A percentile compares a stretch with the other conserved stretches of the same genome.
These are phyloP conservation scores for Yarrowia sp. DNA, from an alignment of 805 yeast genomes.

Conservation along the genomic window DNA sequence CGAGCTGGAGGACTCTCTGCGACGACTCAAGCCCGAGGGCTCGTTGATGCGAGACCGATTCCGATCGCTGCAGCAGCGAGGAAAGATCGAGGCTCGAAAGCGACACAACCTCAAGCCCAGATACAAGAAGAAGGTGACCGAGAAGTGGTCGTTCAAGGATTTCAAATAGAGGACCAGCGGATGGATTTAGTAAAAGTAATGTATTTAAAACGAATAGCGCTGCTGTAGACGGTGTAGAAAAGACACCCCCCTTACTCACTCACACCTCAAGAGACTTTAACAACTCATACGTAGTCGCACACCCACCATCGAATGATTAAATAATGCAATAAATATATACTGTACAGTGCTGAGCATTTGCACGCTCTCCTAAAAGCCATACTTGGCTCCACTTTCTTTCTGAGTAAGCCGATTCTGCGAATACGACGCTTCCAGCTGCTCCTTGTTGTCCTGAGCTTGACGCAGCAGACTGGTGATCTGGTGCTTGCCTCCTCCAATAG, in stretches of 20 bases:
- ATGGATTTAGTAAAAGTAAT: slow-evolving; percentile 2
- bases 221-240: no score
- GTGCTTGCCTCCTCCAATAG: slow-evolving; percentile 49
- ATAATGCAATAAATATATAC: slow-evolving; percentile 12
- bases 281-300: no score
- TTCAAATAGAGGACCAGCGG: slow-evolving; percentile 50
- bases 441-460: slow-evolving; percentile 49
- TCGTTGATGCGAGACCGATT: slow-evolving; percentile 81
- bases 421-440: slow-evolving; percentile 49
- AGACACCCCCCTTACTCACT: no score
- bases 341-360: background rate
- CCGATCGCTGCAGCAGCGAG: slow-evolving; percentile 80
- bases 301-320: background rate
- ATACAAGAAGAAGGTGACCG: slow-evolving; percentile 77
- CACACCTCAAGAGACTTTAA: no score
- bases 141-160: slow-evolving; percentile 93
- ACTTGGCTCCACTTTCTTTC: slow-evolving; percentile 43
- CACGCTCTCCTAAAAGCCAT: slow-evolving; percentile 11
- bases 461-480: slow-evolving; percentile 48
- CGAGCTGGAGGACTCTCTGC: slow-evolving; percentile 83
- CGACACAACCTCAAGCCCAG: slow-evolving; percentile 70
- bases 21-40: slow-evolving; percentile 90
- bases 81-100: slow-evolving; percentile 84
- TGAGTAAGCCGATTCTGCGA: slow-evolving; percentile 45
- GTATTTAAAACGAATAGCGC: background rate